These are phyloP conservation scores for Allium sativum DNA, from an alignment of 106 monocot genomes.

Conservation along the genomic window DNA sequence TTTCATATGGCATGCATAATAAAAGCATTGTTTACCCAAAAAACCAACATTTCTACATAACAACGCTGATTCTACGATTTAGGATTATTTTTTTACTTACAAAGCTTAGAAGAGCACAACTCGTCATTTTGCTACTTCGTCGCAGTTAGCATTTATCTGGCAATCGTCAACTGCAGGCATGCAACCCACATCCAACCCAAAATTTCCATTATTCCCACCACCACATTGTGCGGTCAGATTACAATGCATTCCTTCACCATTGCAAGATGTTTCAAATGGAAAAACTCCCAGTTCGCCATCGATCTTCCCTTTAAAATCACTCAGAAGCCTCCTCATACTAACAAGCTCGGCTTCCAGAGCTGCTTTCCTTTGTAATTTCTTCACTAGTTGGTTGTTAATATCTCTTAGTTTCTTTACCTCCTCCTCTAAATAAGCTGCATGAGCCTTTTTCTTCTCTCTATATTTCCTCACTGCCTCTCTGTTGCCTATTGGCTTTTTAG, in stretches of 20 bases:
- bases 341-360: slow-evolving; percentile 69
- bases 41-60: neutral
- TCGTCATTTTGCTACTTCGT: slow-evolving; percentile 3
- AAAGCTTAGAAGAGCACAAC: neutral
- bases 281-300: slow-evolving; percentile 53
- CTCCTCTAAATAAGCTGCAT: slow-evolving; percentile 65
- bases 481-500: slow-evolving; percentile 55
- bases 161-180: slow-evolving; percentile 28
- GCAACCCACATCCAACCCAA: slow-evolving; percentile 5
- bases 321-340: slow-evolving; percentile 43
- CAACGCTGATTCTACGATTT: neutral
- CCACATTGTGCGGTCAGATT: slow-evolving; percentile 12
- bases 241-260: slow-evolving; percentile 19
- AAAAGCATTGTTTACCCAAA: neutral
- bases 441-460: slow-evolving; percentile 91
- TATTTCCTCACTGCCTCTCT: slow-evolving; percentile 84
- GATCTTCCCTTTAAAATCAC: slow-evolving; percentile 55
- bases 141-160: slow-evolving; percentile 10
- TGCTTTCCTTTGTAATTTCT: slow-evolving; percentile 52
- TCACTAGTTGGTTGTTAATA: slow-evolving; percentile 55
- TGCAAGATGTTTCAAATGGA: slow-evolving; percentile 52
- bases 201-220: slow-evolving; percentile 10
- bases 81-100: neutral
- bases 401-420: slow-evolving; percentile 57
- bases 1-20: neutral